These are phyloP conservation scores for Protostelium mycophagum DNA, from an alignment of 78 protist genomes.

Conservation along the genomic window DNA sequence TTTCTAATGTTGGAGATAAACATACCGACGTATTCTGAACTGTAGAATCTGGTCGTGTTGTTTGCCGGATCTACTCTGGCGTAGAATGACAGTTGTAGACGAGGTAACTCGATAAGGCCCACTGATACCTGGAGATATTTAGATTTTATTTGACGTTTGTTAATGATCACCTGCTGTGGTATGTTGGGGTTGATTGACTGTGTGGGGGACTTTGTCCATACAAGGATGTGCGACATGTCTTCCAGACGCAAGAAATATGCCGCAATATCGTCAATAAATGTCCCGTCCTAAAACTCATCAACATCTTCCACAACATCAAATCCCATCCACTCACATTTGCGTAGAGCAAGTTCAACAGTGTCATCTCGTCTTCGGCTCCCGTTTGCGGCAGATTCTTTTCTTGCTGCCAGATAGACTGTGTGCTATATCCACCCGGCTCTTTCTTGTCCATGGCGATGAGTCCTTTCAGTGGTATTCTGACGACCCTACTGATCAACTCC, in stretches of 20 bases:
- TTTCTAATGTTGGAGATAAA: background rate
- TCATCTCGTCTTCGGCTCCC: constrained; percentile 1
- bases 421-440: background rate
- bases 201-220: constrained; percentile 12
- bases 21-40: constrained; percentile 35
- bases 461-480: background rate
- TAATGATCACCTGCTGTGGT: background rate
- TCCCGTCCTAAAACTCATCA: background rate
- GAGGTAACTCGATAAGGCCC: constrained; percentile 27
- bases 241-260: constrained; percentile 16
- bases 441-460: background rate
- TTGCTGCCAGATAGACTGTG: background rate
- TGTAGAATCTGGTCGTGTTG: background rate
- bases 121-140: background rate
- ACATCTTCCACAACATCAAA: background rate
- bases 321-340: background rate
- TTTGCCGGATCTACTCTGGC: background rate
- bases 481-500: background rate
- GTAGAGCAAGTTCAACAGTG: background rate
- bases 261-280: background rate
- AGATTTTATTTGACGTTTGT: background rate
- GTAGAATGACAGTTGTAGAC: constrained; percentile 13
- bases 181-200: background rate
- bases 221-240: constrained; percentile 42
- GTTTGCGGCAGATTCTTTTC: background rate